These are phyloP conservation scores for Phytophthora crassamura DNA, from an alignment of 352 stramenopile genomes.

Conservation along the genomic window DNA sequence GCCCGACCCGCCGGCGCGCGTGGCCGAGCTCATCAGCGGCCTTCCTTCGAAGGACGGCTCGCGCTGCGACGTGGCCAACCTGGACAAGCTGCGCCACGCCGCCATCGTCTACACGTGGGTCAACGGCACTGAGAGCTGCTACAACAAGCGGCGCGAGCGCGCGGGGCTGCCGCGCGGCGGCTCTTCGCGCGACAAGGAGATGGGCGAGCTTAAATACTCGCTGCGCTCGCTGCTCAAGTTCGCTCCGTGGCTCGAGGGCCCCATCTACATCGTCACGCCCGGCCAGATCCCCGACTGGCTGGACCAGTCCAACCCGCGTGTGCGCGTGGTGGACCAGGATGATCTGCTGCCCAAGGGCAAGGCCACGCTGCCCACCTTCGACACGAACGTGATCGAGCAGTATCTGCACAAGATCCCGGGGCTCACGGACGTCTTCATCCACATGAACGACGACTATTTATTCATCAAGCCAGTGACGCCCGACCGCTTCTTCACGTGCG, in stretches of 20 bases:
- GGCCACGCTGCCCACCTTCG: slow-evolving; percentile 69
- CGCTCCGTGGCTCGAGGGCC: slow-evolving; percentile 76
- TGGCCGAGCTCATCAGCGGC: slow-evolving; percentile 55
- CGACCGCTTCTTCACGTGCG: slow-evolving; percentile 87
- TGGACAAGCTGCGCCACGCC: slow-evolving; percentile 63
- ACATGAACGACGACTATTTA: slow-evolving; percentile 93
- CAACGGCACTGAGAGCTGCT: slow-evolving; percentile 82
- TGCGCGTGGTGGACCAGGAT: slow-evolving; percentile 81
- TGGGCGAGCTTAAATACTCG: slow-evolving; percentile 90
- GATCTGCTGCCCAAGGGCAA: slow-evolving; percentile 70
- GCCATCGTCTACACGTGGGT: slow-evolving; percentile 91
- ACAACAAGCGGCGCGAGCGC: slow-evolving; percentile 64
- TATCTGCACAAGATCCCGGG: slow-evolving; percentile 88
- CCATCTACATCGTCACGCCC: slow-evolving; percentile 86
- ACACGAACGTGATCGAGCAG: slow-evolving; percentile 90
- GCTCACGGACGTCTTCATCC: slow-evolving; percentile 88
- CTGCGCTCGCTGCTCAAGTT: slow-evolving; percentile 84
- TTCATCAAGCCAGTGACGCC: slow-evolving; percentile 85
- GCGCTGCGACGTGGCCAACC: slow-evolving; percentile 70
- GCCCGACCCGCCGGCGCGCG: slow-evolving; percentile 53
- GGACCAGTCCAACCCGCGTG: slow-evolving; percentile 69
- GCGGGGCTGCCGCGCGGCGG: slow-evolving; percentile 65
- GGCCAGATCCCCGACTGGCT: slow-evolving; percentile 87
- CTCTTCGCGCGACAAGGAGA: slow-evolving; percentile 81
- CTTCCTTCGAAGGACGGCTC: slow-evolving; percentile 39